These are phyloP conservation scores for Phytophthora cactorum DNA, from an alignment of 352 stramenopile species.

Conservation along the genomic window DNA sequence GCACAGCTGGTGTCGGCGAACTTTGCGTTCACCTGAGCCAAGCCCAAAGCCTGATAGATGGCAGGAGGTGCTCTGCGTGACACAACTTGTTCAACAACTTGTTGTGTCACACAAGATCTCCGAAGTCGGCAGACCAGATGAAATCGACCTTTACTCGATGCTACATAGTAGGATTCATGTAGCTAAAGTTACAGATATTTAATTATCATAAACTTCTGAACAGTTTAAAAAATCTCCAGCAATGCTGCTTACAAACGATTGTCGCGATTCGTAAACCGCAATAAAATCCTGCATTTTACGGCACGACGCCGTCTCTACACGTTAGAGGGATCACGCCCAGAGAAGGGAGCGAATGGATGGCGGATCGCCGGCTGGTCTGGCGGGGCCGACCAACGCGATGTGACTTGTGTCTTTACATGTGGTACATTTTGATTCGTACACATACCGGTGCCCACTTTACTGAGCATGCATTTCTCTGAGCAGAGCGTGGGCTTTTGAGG, in stretches of 20 bases:
- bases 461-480: too few relatives aligned
- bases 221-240: too few relatives aligned
- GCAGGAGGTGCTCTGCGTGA: too few relatives aligned
- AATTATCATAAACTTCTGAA: not conserved
- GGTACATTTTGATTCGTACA: not conserved
- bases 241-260: not conserved
- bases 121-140: conserved; percentile 4
- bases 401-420: conserved; percentile 6
- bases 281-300: too few relatives aligned
- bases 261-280: not conserved
- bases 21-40: too few relatives aligned
- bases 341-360: not conserved
- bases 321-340: not conserved
- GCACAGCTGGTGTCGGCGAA: conserved; percentile 5
- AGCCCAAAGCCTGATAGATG: not conserved
- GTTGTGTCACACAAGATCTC: too few relatives aligned
- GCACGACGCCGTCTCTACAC: conserved; percentile 7
- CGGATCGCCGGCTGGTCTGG: too few relatives aligned
- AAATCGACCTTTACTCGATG: not conserved
- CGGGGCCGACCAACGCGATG: conserved; percentile 9
- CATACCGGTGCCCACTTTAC: too few relatives aligned
- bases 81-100: too few relatives aligned
- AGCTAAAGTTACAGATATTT: not conserved
- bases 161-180: too few relatives aligned
- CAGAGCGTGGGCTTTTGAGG: not conserved